Evolutionary conservation across 176 grass and related monocot species (phyloP).

Genomic region (Thalia dealbata): DNA sequence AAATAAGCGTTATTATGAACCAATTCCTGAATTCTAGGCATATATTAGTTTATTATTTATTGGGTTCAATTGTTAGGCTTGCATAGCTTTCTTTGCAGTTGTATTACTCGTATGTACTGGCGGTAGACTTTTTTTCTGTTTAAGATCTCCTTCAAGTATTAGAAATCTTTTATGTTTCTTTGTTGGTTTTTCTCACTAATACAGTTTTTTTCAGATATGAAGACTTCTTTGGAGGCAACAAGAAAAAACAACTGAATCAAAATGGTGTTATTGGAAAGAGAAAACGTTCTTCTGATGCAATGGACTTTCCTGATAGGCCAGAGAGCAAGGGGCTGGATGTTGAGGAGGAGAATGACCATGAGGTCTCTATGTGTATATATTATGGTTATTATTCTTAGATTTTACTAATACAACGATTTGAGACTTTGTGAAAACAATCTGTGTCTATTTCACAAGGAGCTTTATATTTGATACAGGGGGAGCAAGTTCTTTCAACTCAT

Average conservation of each 20-base stretch:
- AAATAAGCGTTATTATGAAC: neutral
- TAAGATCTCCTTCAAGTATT: slow-evolving; percentile 3
- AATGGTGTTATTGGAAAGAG: slow-evolving; percentile 26
- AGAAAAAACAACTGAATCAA: slow-evolving; percentile 27
- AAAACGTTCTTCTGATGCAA: slow-evolving; percentile 42
- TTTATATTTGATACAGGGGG: slow-evolving; percentile 29
- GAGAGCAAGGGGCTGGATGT: slow-evolving; percentile 36
- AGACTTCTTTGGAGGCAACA: slow-evolving; percentile 53
- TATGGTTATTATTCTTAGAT: slow-evolving; percentile 4
- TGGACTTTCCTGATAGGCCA: slow-evolving; percentile 38
- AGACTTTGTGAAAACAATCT: neutral
- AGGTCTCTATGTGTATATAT: neutral
- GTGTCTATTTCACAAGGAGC: slow-evolving; percentile 12
- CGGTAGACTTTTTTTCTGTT: too few species aligned
- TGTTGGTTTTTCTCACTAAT: neutral
- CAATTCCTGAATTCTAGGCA: neutral
- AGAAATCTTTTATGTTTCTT: neutral
- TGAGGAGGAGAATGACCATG: slow-evolving; percentile 34
- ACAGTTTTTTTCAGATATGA: slow-evolving; percentile 43
- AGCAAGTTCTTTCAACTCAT: slow-evolving; percentile 64
- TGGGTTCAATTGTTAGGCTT: neutral
- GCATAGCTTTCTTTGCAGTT: neutral
- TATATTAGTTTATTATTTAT: neutral
- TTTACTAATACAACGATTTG: slow-evolving; percentile 1
- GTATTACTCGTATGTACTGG: neutral